Conservation (phyloP, 2,329 filamentous ascomycete genomes). For the Calonectria pseudoreteaudii region DNA sequence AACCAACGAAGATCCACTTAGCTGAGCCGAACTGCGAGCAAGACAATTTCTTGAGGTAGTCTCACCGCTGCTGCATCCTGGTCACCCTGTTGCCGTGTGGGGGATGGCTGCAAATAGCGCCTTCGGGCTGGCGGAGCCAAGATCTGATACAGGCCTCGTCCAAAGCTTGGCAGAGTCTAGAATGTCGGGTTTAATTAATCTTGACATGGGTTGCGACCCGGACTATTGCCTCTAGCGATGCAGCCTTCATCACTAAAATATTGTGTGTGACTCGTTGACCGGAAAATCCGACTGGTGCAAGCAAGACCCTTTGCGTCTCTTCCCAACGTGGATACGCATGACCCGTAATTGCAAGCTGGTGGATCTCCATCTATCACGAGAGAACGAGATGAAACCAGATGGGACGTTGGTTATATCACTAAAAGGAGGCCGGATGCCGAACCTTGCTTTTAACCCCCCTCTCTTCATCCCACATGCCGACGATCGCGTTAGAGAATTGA, state of each 20-base stretch:
- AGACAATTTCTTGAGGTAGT: background rate
- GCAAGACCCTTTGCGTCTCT: background rate
- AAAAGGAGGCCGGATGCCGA: background rate
- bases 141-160: background rate
- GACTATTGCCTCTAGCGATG: background rate
- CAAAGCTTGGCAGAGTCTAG: background rate
- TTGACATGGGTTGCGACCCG: background rate
- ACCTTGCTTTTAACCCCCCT: background rate
- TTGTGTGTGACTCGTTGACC: background rate
- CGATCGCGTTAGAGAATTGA: background rate
- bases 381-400: background rate
- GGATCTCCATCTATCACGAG: background rate
- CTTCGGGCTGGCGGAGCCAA: background rate
- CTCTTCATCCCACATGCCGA: background rate
- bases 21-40: background rate
- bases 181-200: background rate
- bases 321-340: background rate
- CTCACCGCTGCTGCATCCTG: background rate
- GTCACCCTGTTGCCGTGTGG: background rate
- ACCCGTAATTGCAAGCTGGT: background rate
- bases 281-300: background rate
- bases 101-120: background rate
- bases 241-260: background rate
- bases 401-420: background rate
- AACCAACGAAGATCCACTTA: background rate